phyloP scores from a whole-genome alignment of 768 basidiomycete genomes.

The Collybia sordida region DNA sequence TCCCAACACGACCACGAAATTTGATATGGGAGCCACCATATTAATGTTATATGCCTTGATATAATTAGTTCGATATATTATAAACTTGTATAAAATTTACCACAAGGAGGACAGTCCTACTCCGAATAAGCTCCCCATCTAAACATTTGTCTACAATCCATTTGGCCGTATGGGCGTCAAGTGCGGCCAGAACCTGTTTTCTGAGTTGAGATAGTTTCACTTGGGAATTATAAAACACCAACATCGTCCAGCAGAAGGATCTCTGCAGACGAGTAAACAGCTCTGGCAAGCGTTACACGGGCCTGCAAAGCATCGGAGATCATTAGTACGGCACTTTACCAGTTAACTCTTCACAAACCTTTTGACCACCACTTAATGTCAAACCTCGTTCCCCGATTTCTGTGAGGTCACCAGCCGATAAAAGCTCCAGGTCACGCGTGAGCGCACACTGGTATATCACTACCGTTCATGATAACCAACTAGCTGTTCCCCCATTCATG shows the following conservation, averaged over 20 bases:
- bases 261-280: conserved; percentile 48
- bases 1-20: conserved; percentile 55
- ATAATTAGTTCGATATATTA: background rate
- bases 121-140: conserved; percentile 72
- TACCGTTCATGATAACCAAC: no score
- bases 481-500: no score
- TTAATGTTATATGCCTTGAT: conserved; percentile 50
- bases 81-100: conserved; percentile 28
- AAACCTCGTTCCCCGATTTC: conserved; percentile 75
- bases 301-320: conserved; percentile 23
- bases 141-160: conserved; percentile 82
- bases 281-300: conserved; percentile 43
- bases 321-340: no score
- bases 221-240: conserved; percentile 48
- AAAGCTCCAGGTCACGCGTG: conserved; percentile 66
- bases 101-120: conserved; percentile 83
- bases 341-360: conserved; percentile 12
- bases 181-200: conserved; percentile 1
- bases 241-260: conserved; percentile 75
- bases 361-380: conserved; percentile 55
- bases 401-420: conserved; percentile 65
- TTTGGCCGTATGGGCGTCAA: conserved; percentile 69
- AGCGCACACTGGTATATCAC: conserved; percentile 75
- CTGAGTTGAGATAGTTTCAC: conserved; percentile 3
- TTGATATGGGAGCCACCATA: conserved; percentile 50